phyloP scores from a whole-genome alignment of 2,329 filamentous ascomycete genomes.

The Trichoderma simmonsii region DNA sequence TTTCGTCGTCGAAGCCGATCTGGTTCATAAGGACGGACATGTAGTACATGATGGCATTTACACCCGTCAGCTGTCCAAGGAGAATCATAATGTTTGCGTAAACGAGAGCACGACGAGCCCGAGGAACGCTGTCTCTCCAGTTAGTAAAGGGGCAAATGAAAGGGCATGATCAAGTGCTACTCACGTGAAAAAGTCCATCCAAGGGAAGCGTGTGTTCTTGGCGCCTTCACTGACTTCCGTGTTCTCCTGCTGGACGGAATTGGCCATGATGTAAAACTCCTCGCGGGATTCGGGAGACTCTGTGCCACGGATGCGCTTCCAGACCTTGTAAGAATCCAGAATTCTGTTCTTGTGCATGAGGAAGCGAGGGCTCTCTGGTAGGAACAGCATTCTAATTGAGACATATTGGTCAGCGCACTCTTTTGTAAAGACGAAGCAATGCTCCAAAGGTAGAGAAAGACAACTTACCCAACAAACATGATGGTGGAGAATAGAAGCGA shows the following conservation, averaged over 20 bases:
- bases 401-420: not conserved
- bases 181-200: constrained; percentile 69
- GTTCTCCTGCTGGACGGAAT: constrained; percentile 57
- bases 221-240: constrained; percentile 48
- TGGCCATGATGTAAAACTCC: constrained; percentile 71
- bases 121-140: constrained; percentile 44
- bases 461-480: constrained; percentile 35
- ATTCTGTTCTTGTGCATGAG: constrained; percentile 62
- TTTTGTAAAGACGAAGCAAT: not conserved
- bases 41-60: constrained; percentile 71
- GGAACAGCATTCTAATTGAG: constrained; percentile 61
- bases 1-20: constrained; percentile 61
- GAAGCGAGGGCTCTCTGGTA: constrained; percentile 67
- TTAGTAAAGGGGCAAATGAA: not conserved
- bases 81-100: constrained; percentile 70
- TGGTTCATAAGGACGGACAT: constrained; percentile 65
- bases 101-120: constrained; percentile 62
- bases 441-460: constrained; percentile 45
- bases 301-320: constrained; percentile 68
- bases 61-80: constrained; percentile 67
- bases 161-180: not conserved
- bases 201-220: constrained; percentile 57
- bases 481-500: constrained; percentile 63
- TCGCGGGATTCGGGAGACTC: constrained; percentile 55
- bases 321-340: constrained; percentile 55